These are phyloP conservation scores for Lyophyllum semitale DNA, from an alignment of 768 basidiomycete species.

Conservation along the genomic window DNA sequence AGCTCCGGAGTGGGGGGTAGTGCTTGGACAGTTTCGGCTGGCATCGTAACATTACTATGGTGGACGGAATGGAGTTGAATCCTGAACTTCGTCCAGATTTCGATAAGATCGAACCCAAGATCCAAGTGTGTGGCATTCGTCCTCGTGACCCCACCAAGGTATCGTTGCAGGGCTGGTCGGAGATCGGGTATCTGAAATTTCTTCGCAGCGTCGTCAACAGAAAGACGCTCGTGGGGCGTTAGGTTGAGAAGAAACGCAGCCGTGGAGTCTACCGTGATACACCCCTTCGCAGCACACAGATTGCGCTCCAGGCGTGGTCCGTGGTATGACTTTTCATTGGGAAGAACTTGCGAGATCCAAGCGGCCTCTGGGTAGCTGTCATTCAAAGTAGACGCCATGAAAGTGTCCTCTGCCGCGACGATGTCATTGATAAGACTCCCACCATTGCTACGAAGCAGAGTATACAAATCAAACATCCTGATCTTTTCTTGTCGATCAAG, in stretches of 20 bases:
- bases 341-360: background rate
- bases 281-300: background rate
- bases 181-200: background rate
- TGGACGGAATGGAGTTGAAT: background rate
- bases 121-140: background rate
- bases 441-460: background rate
- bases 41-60: background rate
- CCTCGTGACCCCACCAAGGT: background rate
- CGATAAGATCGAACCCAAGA: background rate
- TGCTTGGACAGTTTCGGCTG: background rate
- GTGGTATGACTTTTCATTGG: background rate
- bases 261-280: background rate
- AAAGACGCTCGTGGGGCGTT: background rate
- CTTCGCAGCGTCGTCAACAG: background rate
- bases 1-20: background rate
- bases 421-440: background rate
- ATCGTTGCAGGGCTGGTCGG: background rate
- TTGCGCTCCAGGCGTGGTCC: background rate
- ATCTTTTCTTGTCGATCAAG: conserved; percentile 2
- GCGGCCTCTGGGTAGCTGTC: background rate
- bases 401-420: background rate
- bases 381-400: background rate
- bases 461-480: background rate
- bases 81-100: background rate
- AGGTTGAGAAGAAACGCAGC: background rate